These are phyloP conservation scores for Sugiyamaella lignohabitans DNA, from an alignment of 805 yeast genomes.

Conservation along the genomic window DNA sequence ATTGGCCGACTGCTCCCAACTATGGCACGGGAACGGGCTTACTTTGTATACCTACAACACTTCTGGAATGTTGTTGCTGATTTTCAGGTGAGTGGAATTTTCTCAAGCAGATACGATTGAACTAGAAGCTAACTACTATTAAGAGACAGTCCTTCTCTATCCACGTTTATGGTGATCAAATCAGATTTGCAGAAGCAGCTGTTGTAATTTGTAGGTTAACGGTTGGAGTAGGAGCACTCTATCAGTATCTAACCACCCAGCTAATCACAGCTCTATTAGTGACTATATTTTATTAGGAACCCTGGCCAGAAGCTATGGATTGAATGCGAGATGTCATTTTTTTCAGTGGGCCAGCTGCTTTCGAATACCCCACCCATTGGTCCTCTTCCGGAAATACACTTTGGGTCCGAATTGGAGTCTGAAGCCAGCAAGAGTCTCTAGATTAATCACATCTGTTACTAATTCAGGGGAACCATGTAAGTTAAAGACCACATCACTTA, in stretches of 20 bases:
- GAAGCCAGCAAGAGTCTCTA: not conserved
- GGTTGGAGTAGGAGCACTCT: too few relatives aligned
- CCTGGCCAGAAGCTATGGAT: slow-evolving; percentile 21
- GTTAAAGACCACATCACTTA: too few relatives aligned
- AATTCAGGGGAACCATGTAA: not conserved
- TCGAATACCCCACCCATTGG: slow-evolving; percentile 47
- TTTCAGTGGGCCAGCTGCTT: slow-evolving; percentile 67
- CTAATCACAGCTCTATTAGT: slow-evolving; percentile 63
- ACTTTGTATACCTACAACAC: not conserved
- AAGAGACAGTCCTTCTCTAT: not conserved
- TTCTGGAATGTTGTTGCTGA: slow-evolving; percentile 1
- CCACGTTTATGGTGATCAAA: slow-evolving; percentile 11
- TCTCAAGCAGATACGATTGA: not conserved
- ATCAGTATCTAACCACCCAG: slow-evolving; percentile 19
- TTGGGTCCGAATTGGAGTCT: slow-evolving; percentile 44
- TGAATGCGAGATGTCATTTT: slow-evolving; percentile 38
- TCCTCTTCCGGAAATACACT: not conserved
- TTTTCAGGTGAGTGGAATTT: not conserved
- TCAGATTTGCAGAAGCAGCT: slow-evolving; percentile 29
- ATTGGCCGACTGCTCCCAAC: not conserved
- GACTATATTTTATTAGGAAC: slow-evolving; percentile 54
- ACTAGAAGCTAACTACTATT: not conserved
- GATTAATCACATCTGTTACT: not conserved
- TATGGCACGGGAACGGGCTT: not conserved
- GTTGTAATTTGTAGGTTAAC: slow-evolving; percentile 22